Evolutionary conservation across 257 asterid species (phyloP).

Genomic region (Nicotiana undulata): DNA sequence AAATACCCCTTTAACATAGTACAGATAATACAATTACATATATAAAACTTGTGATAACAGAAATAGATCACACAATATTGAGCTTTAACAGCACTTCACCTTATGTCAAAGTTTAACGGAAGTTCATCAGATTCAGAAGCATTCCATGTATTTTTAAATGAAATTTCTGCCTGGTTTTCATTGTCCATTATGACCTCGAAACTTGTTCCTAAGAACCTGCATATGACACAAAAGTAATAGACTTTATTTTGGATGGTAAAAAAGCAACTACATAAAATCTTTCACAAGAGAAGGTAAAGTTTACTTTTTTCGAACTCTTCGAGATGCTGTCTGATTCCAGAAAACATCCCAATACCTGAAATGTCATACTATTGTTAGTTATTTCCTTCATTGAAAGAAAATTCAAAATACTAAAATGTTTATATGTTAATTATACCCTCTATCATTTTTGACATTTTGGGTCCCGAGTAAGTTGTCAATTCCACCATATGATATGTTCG

Average conservation of each 20-base stretch:
- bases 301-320: slow-evolving; percentile 39
- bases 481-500: slow-evolving; percentile 46
- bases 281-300: background rate
- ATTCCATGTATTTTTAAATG: slow-evolving; percentile 48
- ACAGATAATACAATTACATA: background rate
- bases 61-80: background rate
- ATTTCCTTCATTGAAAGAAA: background rate
- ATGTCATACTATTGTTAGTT: background rate
- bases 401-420: background rate
- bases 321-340: slow-evolving; percentile 38
- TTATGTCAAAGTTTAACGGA: slow-evolving; percentile 73
- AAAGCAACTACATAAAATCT: too few species aligned
- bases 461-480: slow-evolving; percentile 48
- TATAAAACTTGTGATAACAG: background rate
- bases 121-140: slow-evolving; percentile 9
- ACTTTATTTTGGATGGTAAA: background rate
- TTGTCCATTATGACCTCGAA: slow-evolving; percentile 31
- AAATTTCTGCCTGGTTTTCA: slow-evolving; percentile 60
- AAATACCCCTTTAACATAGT: background rate
- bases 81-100: slow-evolving; percentile 24
- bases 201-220: slow-evolving; percentile 46
- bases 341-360: slow-evolving; percentile 81
- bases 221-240: background rate
- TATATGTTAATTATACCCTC: slow-evolving; percentile 44
- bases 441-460: slow-evolving; percentile 21